Base-by-base conservation (phyloP, 2,329 filamentous ascomycete species). In the Dactylellina sp. region DNA sequence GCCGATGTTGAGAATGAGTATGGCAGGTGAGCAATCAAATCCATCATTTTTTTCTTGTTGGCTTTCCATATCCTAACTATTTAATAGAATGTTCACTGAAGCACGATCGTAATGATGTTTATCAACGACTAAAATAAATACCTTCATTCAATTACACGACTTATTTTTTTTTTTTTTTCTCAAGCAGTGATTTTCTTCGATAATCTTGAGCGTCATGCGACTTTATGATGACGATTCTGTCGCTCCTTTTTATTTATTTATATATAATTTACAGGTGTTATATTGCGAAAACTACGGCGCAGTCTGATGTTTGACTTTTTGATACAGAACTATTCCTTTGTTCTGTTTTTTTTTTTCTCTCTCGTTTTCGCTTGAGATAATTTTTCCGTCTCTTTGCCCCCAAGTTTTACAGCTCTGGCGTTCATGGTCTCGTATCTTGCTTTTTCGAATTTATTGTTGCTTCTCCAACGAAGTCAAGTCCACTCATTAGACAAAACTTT, bases 1-100 rank as follows among this genome's bases (percentile, higher is more conserved):
- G 87, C 86, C 0, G 89, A 91, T 76, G 89, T 91, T 12, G 88
- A 91, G 80, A 83, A 83, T 74, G 85, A 88, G 77, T 86, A 89
- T 32, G 65, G 61, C 46, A 76, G 59, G 62, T 70, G 20, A 63
- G 64, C 64, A 22, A 32, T 32, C 7, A 28, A 16, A 47, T 6
- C 14, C 39, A 7, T 14, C 37, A 39, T 32, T 57, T 40, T 35
- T 18, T 63, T 56, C n/a, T n/a, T n/a, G n/a, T 42, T 40, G 16
- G 16, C 20, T 18, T 50, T 25, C 39, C 42, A 57, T 53, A 20
- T 52, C 1, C 59, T 72, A 62, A 72, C 53, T 20, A 39, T 49
- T 35, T 14, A 6, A 18, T 28, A 72, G 68, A 52, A 72, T 72
- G 52, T 72, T 72, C 16, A 72, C 68, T 12, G 68, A 72, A 60